phyloP scores from a whole-genome alignment of 768 basidiomycete species.

The Mycena venus region DNA sequence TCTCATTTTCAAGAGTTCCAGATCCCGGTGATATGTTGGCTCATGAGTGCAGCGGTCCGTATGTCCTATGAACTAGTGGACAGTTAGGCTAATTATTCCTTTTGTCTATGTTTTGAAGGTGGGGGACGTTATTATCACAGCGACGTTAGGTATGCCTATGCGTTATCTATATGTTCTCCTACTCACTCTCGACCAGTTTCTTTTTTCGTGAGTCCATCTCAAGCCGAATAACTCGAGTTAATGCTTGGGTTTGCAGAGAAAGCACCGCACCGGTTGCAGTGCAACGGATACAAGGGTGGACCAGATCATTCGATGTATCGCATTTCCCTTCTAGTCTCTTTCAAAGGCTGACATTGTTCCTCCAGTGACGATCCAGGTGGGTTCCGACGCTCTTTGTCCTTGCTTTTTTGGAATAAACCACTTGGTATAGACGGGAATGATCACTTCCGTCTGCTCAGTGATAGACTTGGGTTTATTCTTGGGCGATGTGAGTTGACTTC shows the following conservation, averaged over 20 bases:
- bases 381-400: background rate
- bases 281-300: conserved; percentile 53
- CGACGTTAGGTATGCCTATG: background rate
- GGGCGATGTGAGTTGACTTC: conserved; percentile 29
- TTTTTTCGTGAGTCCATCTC: conserved; percentile 24
- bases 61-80: background rate
- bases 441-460: conserved; percentile 48
- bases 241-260: conserved; percentile 38
- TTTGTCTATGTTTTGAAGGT: conserved; percentile 10
- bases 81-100: conserved; percentile 7
- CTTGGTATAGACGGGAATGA: conserved; percentile 33
- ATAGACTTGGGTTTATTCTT: conserved; percentile 49
- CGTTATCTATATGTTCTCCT: background rate
- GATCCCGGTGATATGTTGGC: conserved; percentile 32
- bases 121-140: conserved; percentile 44
- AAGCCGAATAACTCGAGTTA: background rate
- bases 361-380: conserved; percentile 53
- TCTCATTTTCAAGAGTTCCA: conserved; percentile 39
- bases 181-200: background rate
- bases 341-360: background rate
- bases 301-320: conserved; percentile 49
- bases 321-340: background rate
- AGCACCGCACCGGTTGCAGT: conserved; percentile 51
- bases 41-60: conserved; percentile 27
- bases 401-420: background rate